Evolutionary conservation across 257 asterid species (phyloP).

Genomic region (Verbascum thapsus): DNA sequence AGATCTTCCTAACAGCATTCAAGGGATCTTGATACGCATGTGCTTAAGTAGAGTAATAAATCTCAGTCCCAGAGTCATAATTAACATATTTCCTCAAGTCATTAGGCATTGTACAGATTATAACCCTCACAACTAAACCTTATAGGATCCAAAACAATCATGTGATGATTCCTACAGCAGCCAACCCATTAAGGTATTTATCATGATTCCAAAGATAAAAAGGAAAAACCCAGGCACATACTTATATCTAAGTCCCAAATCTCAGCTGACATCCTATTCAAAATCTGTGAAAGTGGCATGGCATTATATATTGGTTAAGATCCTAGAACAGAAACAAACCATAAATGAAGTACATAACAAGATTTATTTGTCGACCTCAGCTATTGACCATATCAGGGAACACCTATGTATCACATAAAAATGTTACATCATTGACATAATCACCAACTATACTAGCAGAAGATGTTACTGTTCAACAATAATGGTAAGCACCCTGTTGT

Average conservation of each 20-base stretch:
- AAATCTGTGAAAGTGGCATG: slow-evolving; percentile 13
- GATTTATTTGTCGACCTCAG: background rate
- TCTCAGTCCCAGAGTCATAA: slow-evolving; percentile 39
- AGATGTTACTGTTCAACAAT: slow-evolving; percentile 5
- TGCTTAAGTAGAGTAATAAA: slow-evolving; percentile 42
- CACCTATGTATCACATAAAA: slow-evolving; percentile 4
- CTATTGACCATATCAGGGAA: slow-evolving; percentile 11
- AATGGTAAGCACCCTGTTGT: background rate
- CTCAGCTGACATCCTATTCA: slow-evolving; percentile 11
- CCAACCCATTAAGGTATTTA: slow-evolving; percentile 22
- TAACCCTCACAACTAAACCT: slow-evolving; percentile 29
- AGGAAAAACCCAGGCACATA: slow-evolving; percentile 17
- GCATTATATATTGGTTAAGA: slow-evolving; percentile 17
- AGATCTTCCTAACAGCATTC: slow-evolving; percentile 74
- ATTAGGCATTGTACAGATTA: slow-evolving; percentile 32
- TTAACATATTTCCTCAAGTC: slow-evolving; percentile 39
- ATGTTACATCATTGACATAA: slow-evolving; percentile 19
- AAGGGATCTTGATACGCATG: slow-evolving; percentile 57
- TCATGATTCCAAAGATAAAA: slow-evolving; percentile 24
- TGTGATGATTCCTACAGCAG: slow-evolving; percentile 13
- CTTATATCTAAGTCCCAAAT: slow-evolving; percentile 15
- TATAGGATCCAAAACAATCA: too few species aligned
- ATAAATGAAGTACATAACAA: slow-evolving; percentile 16
- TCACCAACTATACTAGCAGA: slow-evolving; percentile 5
- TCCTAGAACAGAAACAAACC: slow-evolving; percentile 13